Base-by-base conservation (phyloP, 768 basidiomycete genomes). In the Phlebiopsis flavidoalba region DNA sequence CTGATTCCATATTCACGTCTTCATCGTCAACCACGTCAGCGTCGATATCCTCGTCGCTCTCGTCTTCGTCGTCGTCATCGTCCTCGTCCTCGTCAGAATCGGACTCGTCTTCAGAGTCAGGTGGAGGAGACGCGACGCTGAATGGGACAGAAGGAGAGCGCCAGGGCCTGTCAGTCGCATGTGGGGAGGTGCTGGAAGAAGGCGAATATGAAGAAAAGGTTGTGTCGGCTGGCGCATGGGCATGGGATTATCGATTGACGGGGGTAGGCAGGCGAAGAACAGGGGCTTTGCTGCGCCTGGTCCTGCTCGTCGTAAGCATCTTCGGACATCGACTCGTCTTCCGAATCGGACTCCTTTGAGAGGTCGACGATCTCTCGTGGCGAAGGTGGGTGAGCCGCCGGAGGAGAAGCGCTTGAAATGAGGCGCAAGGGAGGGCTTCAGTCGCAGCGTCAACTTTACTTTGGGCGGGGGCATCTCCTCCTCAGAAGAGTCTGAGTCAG, bases 371-470 rank as follows among this genome's bases (percentile, higher is more conserved):
- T 64, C 47, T 73, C 72, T n/a, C 65, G 48, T 40, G 63, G 46
- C 62, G 54, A 64, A 49, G 63, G 68, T 59, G 57, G 65, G 21
- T 43, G 54, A 21, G 54, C 54, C 21, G 40, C 35, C 62, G 62
- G 63, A 14, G 63, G 53, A 2, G 72, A 63, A 7, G 70, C 63
- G 57, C 56, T 58, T 50, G 73, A 65, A n/a, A 1, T 75, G 64
- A 2, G 73, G 67, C 49, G 71, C 67, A 3, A 72, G 75, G 22
- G 78, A 70, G 15, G 83, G 83, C 59, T 82, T 83, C 47, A 90
- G 80, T 40, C 86, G 81, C 26, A 90, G 76, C 2, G 84, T 87
- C 35, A 91, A 78, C 68, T 88, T 89, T 67, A 89, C 83, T 68
- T 89, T 90, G 21, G 83, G 82, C 15, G 58, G 48, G 0, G 83